A percentile compares a stretch with the other conserved stretches of the same genome.
Evolutionary conservation across 306 rosid species (phyloP).

Genomic region (Geum urbanum): DNA sequence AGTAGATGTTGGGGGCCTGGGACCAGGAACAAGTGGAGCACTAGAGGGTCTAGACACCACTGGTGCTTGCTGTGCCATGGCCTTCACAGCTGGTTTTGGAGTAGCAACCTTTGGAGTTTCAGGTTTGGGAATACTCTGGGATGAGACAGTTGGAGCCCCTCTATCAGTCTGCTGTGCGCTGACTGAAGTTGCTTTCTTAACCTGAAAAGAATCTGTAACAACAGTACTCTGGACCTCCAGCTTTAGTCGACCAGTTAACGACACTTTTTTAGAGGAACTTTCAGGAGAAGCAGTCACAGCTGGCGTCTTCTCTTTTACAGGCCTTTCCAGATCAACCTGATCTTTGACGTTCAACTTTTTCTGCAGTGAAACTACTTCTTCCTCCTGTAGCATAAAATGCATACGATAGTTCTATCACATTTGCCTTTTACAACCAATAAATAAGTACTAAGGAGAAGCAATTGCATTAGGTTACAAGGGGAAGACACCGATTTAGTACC

Average conservation of each 20-base stretch:
- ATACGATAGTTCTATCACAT: constrained; percentile 20
- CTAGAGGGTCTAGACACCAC: constrained; percentile 76
- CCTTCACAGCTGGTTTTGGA: constrained; percentile 52
- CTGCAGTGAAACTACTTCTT: constrained; percentile 43
- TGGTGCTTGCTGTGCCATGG: constrained; percentile 44
- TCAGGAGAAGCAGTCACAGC: constrained; percentile 46
- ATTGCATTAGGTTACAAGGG: not conserved
- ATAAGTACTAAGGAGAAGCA: not conserved
- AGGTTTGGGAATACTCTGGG: constrained; percentile 42
- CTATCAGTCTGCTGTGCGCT: constrained; percentile 49
- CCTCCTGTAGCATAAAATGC: constrained; percentile 51
- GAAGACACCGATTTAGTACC: not conserved
- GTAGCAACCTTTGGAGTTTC: constrained; percentile 52
- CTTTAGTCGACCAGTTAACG: constrained; percentile 39
- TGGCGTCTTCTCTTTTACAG: constrained; percentile 52
- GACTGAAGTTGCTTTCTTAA: constrained; percentile 41
- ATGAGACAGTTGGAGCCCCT: constrained; percentile 39
- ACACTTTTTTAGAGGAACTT: constrained; percentile 46
- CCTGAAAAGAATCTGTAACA: constrained; percentile 37
- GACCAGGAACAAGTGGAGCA: constrained; percentile 78
- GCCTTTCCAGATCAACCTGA: constrained; percentile 48
- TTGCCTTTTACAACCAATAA: not conserved
- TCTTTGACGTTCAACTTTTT: constrained; percentile 51
- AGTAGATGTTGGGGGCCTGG: constrained; percentile 71
- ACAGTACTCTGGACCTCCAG: constrained; percentile 39